Evolutionary conservation across 345 rosid species (phyloP), one percentile per base, ranked within the genome.

Genomic region (Clausena lansium): DNA sequence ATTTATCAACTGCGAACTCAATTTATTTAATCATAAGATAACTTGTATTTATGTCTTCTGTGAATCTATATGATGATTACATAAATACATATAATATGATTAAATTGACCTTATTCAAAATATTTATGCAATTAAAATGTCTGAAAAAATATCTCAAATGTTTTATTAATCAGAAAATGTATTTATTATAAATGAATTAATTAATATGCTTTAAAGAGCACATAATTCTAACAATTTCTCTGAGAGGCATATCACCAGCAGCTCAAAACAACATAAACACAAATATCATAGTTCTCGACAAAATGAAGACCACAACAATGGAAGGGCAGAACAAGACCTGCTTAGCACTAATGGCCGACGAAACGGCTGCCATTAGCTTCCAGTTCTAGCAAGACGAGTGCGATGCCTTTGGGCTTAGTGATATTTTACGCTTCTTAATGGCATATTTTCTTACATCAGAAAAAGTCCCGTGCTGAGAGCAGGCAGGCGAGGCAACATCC

Each of bases 331-430:
- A 81, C 67, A 89, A 84, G 83, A 87, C 83, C 35, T 91, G 91
- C 76, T 45, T 86, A 74, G 92, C 88, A 4, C 81, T 93, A 20
- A 94, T 82, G 17, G 95, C 92, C 1, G 97, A 93, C 77, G 88
- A 91, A 70, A 88, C 94, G 0, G 94, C 97, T 3, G 87, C 95
- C 0, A 91, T 87, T 59, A 91, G 92, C 80, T 83, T 91, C 78
- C 89, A 88, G 86, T 76, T 94, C 15, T 91, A 93, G 97, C 92
- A 92, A 1, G 89, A 90, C 0, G 94, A 94, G 64, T 88, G 96
- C 69, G 89, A 91, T 0, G 90, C 87, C 1, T 90, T 93, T 74
- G 83, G 90, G 71, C 80, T 86, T 10, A 91, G 89, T 1, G 93
- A 91, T 55, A 89, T 93, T 11, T 71, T 92, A 39, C 77, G 79